Evolutionary conservation across 768 basidiomycete species (phyloP), one percentile per base, ranked within the genome.

Genomic region (Auriscalpium vulgare): DNA sequence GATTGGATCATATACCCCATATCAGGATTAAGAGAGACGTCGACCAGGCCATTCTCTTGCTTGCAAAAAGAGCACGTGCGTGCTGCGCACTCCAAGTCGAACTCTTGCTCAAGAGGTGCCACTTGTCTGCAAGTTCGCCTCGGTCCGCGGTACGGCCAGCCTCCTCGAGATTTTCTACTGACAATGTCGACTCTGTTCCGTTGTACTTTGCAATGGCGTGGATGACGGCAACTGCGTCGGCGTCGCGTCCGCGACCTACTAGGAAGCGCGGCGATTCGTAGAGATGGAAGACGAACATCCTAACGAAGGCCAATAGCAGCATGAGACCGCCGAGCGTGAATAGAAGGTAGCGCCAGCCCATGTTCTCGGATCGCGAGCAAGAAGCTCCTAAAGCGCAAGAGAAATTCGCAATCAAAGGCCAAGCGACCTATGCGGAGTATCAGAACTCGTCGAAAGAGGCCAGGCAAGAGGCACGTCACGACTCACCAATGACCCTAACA

Each of bases 271-370:
- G 83, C 49, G 79, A 81, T 61, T 84, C 82, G 48, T 79, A 66
- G 13, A 84, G 71, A 29, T 68, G 67, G 69, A 85, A 83, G 29
- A 72, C 60, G 63, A 80, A 78, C 66, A 80, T 75, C 43, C 82
- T 78, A 59, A 79, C 56, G 10, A 63, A 69, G 74, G 79, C 83
- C n/a, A 82, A 66, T 52, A 81, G 56, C 38, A 84, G 69, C 23
- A 75, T 80, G 43, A 83, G 58, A 9, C 73, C 80, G 3, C 82
- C 80, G 40, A 82, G 74, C 0, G 73, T 72, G 64, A 80, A 75
- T 36, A 82, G 67, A 23, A 82, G 73, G 62, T 84, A 83, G 34
- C 83, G 71, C 83, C 83, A 84, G 21, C 83, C 82, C 82, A 81
- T 83, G 59, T 84, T 84, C 17, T 77, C 59, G 3, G 71, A 65